Evolutionary conservation across 2,329 filamentous ascomycete species (phyloP).

Genomic region (Aspergillus nomiae): DNA sequence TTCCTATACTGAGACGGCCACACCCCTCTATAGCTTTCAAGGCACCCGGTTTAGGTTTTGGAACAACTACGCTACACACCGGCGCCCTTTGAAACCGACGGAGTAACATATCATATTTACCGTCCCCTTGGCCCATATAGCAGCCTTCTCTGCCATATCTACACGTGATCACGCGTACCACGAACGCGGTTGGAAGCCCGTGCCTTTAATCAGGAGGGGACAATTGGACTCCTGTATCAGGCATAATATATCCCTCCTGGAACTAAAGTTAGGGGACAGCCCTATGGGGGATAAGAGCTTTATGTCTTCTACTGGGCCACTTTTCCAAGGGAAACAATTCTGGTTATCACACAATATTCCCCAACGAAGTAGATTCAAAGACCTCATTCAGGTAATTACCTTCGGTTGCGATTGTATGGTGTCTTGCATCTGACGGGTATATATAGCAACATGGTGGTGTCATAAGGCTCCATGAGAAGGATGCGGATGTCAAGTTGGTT

Average conservation of each 20-base stretch:
- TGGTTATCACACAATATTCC: constrained; percentile 61
- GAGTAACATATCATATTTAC: not conserved
- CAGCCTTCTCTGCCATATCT: constrained; percentile 12
- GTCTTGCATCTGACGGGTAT: constrained; percentile 1
- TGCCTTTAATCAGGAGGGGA: not conserved
- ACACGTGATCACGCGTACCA: constrained; percentile 31
- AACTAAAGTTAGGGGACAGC: not conserved
- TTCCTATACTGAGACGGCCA: not conserved
- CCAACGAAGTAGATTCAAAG: constrained; percentile 49
- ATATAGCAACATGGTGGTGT: constrained; percentile 56
- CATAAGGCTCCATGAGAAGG: constrained; percentile 55
- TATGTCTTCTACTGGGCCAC: constrained; percentile 2
- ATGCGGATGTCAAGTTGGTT: constrained; percentile 61
- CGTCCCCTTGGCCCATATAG: not conserved
- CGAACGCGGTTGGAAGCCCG: not conserved
- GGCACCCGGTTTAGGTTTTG: no score
- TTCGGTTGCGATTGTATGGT: not conserved
- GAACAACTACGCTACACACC: not conserved
- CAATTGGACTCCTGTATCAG: not conserved
- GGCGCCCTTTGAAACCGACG: not conserved
- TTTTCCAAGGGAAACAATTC: constrained; percentile 60
- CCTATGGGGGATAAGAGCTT: not conserved
- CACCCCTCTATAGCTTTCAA: not conserved
- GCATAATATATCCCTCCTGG: not conserved
- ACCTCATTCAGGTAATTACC: constrained; percentile 48